Conservation (phyloP, 2,329 filamentous ascomycete genomes). For the Didymella keratinophila region DNA sequence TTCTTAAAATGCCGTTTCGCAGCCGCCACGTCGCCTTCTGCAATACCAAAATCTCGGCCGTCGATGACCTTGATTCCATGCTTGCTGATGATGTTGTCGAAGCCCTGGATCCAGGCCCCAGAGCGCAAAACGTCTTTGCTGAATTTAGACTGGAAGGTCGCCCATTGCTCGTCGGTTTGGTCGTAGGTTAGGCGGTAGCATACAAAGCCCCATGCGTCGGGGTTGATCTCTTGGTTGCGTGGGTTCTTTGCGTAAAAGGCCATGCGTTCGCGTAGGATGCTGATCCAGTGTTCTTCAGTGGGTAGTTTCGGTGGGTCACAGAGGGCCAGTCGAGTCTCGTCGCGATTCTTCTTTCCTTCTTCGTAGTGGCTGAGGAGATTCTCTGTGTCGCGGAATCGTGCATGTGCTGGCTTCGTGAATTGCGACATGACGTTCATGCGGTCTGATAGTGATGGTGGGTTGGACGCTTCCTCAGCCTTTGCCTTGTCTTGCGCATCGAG, state of each 20-base stretch:
- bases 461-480: not conserved
- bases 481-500: constrained; percentile 14
- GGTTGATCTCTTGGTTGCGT: constrained; percentile 9
- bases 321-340: constrained; percentile 19
- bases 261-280: constrained; percentile 26
- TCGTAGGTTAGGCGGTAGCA: constrained; percentile 32
- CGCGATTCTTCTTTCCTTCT: constrained; percentile 25
- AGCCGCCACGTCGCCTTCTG: constrained; percentile 30
- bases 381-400: constrained; percentile 22
- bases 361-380: constrained; percentile 23
- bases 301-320: constrained; percentile 18
- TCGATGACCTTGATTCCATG: constrained; percentile 1
- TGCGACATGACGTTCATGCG: not conserved
- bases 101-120: constrained; percentile 27
- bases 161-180: constrained; percentile 29
- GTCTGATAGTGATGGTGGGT: not conserved
- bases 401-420: constrained; percentile 19
- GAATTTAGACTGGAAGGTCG: constrained; percentile 23
- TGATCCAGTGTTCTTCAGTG: constrained; percentile 30
- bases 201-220: constrained; percentile 27
- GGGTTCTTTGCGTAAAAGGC: constrained; percentile 22
- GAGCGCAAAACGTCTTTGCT: constrained; percentile 20
- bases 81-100: not conserved
- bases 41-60: constrained; percentile 24
- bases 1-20: constrained; percentile 16